Percentiles rank a stretch among this genome's conserved stretches.
Evolutionary conservation across 1,139 yeast species (phyloP).

Genomic region (Hyphopichia wangnamkhiaoensis): DNA sequence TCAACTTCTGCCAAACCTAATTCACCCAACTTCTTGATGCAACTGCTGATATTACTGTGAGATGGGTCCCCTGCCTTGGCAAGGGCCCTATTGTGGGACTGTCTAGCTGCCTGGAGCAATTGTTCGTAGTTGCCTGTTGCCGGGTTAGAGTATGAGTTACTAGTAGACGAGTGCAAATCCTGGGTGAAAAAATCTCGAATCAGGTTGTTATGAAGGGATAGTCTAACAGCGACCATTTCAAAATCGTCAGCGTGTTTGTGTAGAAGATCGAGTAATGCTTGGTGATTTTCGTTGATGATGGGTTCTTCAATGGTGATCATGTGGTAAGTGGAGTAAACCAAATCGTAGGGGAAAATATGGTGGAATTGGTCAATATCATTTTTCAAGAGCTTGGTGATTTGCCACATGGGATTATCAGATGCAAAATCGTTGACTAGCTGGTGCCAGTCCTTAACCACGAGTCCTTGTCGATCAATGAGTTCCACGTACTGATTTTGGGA

Average conservation of each 20-base stretch:
- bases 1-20: constrained; percentile 31
- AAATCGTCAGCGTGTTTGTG: constrained; percentile 19
- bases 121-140: constrained; percentile 15
- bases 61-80: not conserved
- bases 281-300: constrained; percentile 22
- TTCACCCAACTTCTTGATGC: constrained; percentile 28
- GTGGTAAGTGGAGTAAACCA: constrained; percentile 26
- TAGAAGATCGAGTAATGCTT: constrained; percentile 21
- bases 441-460: not conserved
- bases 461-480: not conserved
- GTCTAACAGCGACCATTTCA: constrained; percentile 30
- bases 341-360: constrained; percentile 29
- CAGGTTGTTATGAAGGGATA: constrained; percentile 17
- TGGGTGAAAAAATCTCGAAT: constrained; percentile 17
- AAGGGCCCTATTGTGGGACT: not conserved
- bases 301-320: constrained; percentile 34
- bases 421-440: not conserved
- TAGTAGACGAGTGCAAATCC: constrained; percentile 3
- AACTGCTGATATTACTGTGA: constrained; percentile 12
- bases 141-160: constrained; percentile 2
- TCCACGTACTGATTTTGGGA: not conserved
- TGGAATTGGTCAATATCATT: not conserved
- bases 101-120: constrained; percentile 17
- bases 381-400: not conserved
- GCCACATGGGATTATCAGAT: not conserved